A percentile compares a stretch with the other conserved stretches of the same genome.
These are phyloP conservation scores for Coffea canephora DNA, from an alignment of 257 asterid genomes.

Conservation along the genomic window DNA sequence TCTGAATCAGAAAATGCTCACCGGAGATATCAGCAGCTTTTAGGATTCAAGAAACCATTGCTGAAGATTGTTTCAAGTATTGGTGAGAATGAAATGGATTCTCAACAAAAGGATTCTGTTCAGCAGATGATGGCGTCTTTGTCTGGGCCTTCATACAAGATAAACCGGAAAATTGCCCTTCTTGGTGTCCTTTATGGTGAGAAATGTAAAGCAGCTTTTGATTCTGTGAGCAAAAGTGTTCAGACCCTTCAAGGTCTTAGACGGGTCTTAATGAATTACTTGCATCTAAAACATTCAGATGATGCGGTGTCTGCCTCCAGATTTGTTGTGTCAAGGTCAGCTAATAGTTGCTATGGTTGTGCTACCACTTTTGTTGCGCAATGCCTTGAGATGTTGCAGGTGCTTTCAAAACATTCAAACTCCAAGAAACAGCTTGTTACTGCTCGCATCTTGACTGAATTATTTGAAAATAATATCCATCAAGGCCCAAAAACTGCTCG, in stretches of 20 bases:
- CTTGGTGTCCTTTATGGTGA: conserved; percentile 99
- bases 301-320: conserved; percentile 69
- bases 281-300: conserved; percentile 91
- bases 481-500: conserved; percentile 99
- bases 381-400: conserved; percentile 91
- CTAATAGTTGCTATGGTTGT: conserved; percentile 97
- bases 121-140: conserved; percentile 99
- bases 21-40: conserved; percentile 94
- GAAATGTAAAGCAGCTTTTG: conserved; percentile 99
- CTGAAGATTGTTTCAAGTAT: conserved; percentile 95
- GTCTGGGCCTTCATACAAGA: conserved; percentile 98
- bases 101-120: conserved; percentile 99
- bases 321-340: conserved; percentile 84
- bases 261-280: conserved; percentile 85
- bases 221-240: conserved; percentile 98
- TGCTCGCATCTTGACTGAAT: conserved; percentile 87
- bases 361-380: conserved; percentile 92
- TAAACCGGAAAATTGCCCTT: conserved; percentile 98
- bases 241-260: conserved; percentile 99
- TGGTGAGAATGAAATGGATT: conserved; percentile 98
- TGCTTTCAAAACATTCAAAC: conserved; percentile 75
- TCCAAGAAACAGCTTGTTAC: conserved; percentile 93
- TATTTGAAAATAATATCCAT: conserved; percentile 96
- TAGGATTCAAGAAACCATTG: conserved; percentile 96
- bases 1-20: conserved; percentile 99